Evolutionary conservation across 305 asterid genomes (phyloP), one percentile per base, ranked within the genome.

Genomic region (Fraxinus greggii): DNA sequence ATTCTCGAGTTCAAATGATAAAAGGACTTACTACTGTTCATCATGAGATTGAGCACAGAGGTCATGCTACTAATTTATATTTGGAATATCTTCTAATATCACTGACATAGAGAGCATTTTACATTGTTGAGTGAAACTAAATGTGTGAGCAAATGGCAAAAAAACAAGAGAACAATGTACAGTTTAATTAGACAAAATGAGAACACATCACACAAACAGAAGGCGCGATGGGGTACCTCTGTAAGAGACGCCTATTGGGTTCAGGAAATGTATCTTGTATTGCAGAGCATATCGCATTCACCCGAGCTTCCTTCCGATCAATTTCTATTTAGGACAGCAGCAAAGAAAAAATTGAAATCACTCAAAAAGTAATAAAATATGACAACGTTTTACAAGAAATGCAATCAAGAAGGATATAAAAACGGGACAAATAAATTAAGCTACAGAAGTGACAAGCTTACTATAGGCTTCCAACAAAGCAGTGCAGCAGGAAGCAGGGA

Each of bases 401-500:
- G 76, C 78, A 78, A 84, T 84, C 65, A 76, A 72, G 65, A 15
- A 28, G 67, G 80, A 78, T 63, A 26, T 2, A 54, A 70, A 77
- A 63, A 78, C 35, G 76, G 80, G 69, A 59, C 33, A 78, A 84
- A 72, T 69, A 78, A 79, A 26, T 40, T 56, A 69, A 70, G 78
- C 24, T 42, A 70, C 28, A 70, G 54, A 61, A 51, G 72, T 2
- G 5, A 54, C 45, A 23, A 72, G 88, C 98, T 89, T 83, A 96
- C 99, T 94, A 85, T 89, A 91, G 80, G 98, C 98, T 86, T 96
- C 99, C 91, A 96, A 87, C 88, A 96, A 89, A 61, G 99, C 98
- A 73, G 94, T 89, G 87, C 99, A 96, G 87, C 99, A 93, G 79
- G 99, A 93, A 35, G 97, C 98, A 85, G 99, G 99, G 87, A 96